These are phyloP conservation scores for Begonia masoniana DNA, from an alignment of 306 rosid species.

Conservation along the genomic window DNA sequence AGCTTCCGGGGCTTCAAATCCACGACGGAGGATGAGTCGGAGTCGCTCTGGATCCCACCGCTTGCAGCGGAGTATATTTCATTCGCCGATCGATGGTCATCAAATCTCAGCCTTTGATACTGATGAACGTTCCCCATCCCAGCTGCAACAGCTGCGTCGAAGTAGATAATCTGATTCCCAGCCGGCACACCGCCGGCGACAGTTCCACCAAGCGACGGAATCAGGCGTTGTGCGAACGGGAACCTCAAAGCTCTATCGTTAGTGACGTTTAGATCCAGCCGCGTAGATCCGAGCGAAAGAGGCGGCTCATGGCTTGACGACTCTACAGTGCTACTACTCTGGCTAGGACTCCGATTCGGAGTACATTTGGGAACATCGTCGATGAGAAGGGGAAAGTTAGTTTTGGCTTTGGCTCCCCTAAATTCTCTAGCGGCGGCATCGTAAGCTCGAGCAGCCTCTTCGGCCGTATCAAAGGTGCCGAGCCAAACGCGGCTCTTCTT, in stretches of 20 bases:
- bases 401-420: conserved; percentile 61
- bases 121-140: conserved; percentile 12
- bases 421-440: conserved; percentile 51
- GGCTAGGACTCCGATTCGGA: conserved; percentile 34
- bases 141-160: conserved; percentile 22
- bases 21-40: conserved; percentile 57
- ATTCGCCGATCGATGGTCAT: conserved; percentile 9
- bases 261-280: conserved; percentile 30
- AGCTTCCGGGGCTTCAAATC: conserved; percentile 28
- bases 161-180: conserved; percentile 16
- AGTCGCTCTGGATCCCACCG: conserved; percentile 33
- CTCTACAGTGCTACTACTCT: conserved; percentile 65
- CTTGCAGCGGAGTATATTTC: neutral
- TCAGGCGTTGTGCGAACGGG: conserved; percentile 23
- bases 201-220: neutral
- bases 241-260: conserved; percentile 13
- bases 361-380: conserved; percentile 6
- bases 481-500: conserved; percentile 73
- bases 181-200: conserved; percentile 1
- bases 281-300: conserved; percentile 18
- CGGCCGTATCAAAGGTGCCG: conserved; percentile 66
- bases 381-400: conserved; percentile 29
- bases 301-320: conserved; percentile 39
- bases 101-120: conserved; percentile 6
- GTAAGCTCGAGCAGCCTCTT: conserved; percentile 61